Evolutionary conservation across 2,329 filamentous ascomycete species (phyloP).

Genomic region (Ophiocordyceps unilateralis): DNA sequence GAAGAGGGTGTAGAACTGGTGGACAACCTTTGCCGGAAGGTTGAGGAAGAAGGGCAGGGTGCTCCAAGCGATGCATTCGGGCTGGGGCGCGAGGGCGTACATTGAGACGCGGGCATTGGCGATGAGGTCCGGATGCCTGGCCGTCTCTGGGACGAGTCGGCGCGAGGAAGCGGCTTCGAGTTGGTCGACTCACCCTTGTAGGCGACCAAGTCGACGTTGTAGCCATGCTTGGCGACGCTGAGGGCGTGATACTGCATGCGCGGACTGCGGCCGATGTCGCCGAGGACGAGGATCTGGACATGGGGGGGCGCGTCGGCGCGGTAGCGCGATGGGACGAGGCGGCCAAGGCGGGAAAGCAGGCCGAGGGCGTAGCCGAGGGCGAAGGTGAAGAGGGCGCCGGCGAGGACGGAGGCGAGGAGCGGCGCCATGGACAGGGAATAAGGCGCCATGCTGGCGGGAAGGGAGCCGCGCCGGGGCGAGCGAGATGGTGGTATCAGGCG

Average conservation of each 20-base stretch:
- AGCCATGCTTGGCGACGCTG: conserved; percentile 72
- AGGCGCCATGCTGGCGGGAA: neutral
- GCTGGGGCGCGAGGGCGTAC: conserved; percentile 51
- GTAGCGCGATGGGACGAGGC: conserved; percentile 17
- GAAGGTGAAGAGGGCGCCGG: conserved; percentile 16
- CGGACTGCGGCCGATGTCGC: conserved; percentile 87
- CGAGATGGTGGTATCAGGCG: too few relatives aligned
- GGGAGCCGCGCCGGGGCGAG: too few relatives aligned
- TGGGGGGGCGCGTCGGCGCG: conserved; percentile 18
- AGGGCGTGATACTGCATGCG: conserved; percentile 98
- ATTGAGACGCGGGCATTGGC: conserved; percentile 53
- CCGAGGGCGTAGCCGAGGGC: conserved; percentile 10
- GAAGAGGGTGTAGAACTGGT: conserved; percentile 61
- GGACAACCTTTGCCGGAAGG: conserved; percentile 71
- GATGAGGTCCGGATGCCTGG: conserved; percentile 61
- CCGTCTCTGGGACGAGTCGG: conserved; percentile 40
- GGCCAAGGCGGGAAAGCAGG: conserved; percentile 4
- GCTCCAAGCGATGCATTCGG: conserved; percentile 47
- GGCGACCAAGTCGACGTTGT: conserved; percentile 68
- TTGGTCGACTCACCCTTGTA: conserved; percentile 46
- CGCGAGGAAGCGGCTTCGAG: neutral
- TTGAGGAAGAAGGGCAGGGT: conserved; percentile 60
- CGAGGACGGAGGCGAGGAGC: conserved; percentile 17
- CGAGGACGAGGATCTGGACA: conserved; percentile 75
- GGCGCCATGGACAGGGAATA: conserved; percentile 3